These are phyloP conservation scores for Macroventuria anomochaeta DNA, from an alignment of 2,329 filamentous ascomycete species.

Conservation along the genomic window DNA sequence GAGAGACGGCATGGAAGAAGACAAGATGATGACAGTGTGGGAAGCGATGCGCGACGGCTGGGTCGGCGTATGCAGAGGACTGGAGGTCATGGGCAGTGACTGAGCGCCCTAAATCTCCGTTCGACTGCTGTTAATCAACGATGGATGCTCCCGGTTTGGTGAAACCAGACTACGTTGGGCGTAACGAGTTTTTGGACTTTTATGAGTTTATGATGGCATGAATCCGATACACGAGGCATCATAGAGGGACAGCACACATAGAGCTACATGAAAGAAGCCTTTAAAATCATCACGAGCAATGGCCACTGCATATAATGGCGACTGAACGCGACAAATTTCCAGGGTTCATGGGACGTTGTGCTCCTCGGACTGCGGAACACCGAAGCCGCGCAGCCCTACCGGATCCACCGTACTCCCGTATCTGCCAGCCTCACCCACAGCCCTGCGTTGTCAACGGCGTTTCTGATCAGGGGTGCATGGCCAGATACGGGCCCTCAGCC, in stretches of 20 bases:
- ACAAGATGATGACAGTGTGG: slow-evolving; percentile 39
- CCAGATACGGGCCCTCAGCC: background rate
- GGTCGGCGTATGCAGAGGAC: slow-evolving; percentile 41
- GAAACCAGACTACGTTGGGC: too few species aligned
- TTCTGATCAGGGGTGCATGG: background rate
- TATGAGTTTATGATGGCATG: background rate
- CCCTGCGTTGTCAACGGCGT: background rate
- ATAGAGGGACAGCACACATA: background rate
- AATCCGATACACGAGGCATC: background rate
- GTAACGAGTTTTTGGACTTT: background rate
- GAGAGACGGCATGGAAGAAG: slow-evolving; percentile 41
- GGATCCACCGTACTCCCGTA: background rate
- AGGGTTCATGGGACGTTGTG: too few species aligned
- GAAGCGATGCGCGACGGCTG: slow-evolving; percentile 40
- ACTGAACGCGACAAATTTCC: too few species aligned
- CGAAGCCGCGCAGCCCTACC: too few species aligned
- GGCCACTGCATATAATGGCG: too few species aligned
- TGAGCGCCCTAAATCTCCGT: background rate
- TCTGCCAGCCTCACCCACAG: background rate
- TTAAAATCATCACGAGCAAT: too few species aligned
- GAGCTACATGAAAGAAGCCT: too few species aligned
- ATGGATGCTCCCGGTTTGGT: too few species aligned
- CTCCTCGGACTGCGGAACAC: too few species aligned
- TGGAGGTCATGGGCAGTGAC: slow-evolving; percentile 43
- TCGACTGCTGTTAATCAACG: too few species aligned